These are phyloP conservation scores for Cadophora malorum DNA, from an alignment of 2,329 filamentous ascomycete genomes.

Conservation along the genomic window DNA sequence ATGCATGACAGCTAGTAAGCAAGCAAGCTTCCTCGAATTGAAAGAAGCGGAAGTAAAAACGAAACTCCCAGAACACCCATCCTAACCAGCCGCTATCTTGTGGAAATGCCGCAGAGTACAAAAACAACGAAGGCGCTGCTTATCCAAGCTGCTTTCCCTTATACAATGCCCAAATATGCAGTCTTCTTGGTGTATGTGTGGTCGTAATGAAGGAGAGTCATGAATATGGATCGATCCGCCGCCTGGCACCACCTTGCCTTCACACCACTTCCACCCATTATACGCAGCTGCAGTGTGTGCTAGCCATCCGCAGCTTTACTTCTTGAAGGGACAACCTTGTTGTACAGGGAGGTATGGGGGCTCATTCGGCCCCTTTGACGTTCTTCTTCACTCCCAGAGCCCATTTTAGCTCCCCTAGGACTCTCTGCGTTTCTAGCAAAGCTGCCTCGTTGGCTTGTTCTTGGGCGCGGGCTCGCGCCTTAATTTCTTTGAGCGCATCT, in stretches of 20 bases:
- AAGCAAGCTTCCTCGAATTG: neutral
- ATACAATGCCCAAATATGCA: slow-evolving; percentile 17
- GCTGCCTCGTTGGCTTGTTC: slow-evolving; percentile 67
- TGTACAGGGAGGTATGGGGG: neutral
- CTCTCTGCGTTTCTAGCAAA: slow-evolving; percentile 63
- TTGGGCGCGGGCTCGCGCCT: slow-evolving; percentile 59
- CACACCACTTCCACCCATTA: slow-evolving; percentile 8
- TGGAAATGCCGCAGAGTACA: slow-evolving; percentile 15
- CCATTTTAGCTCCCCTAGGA: slow-evolving; percentile 75
- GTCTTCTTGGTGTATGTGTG: slow-evolving; percentile 14
- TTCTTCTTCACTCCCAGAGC: slow-evolving; percentile 71
- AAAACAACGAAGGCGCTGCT: neutral
- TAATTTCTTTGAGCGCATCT: slow-evolving; percentile 63
- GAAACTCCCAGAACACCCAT: slow-evolving; percentile 12
- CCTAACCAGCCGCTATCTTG: neutral
- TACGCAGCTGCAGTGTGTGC: slow-evolving; percentile 8
- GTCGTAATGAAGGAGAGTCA: slow-evolving; percentile 19
- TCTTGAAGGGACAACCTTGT: neutral
- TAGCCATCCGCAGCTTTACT: neutral
- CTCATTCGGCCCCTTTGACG: slow-evolving; percentile 60
- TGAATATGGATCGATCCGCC: slow-evolving; percentile 6
- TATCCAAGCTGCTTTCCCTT: slow-evolving; percentile 5
- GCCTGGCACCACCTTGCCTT: neutral
- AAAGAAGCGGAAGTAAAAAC: slow-evolving; percentile 9
- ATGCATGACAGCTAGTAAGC: neutral